Evolutionary conservation across 352 stramenopile species (phyloP), one percentile per base, ranked within the genome.

Genomic region (Pythium insidiosum): DNA sequence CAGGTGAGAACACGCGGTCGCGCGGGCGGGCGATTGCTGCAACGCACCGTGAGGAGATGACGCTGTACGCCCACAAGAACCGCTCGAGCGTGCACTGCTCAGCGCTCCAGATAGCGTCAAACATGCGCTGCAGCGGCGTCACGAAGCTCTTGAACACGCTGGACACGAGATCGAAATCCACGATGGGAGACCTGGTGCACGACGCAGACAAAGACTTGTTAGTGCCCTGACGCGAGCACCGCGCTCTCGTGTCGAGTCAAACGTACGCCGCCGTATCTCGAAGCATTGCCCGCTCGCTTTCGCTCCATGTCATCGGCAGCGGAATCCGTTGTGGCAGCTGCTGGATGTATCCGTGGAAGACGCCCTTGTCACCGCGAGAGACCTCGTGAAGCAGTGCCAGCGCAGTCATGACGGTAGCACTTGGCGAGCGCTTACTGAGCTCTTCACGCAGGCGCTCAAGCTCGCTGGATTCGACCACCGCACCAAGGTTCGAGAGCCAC

Each of bases 1-100:
- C 18, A 10, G 42, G 15, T 36, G 18, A 40, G 22, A 50, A 6
- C 29, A 12, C 30, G n/a, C 24, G 1, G 12, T 4, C 6, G 15
- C 6, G 5, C 33, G 4, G 10, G 3, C 6, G 21, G 25, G 29
- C 20, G 46, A 51, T 13, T 4, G 12, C 11, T 18, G 15, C 19
- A 28, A 43, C 47, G 2, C 52, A 82, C 73, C 75, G 63, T 21
- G 75, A 88, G 4, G 68, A 83, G n/a, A 88, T 66, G 6, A 84
- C 65, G 6, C 65, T 50, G 56, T 84, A 86, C 7, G 75, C 75
- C 75, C 75, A 88, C 13, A 62, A 50, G 35, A 86, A 88, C 23
- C 47, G 56, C 5, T 61, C 64, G 2, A 88, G 40, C 6, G 55
- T 65, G n/a, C 21, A 22, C 13, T 15, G 37, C 3, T 71, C 40